These are phyloP conservation scores for Trichosporon coremiiforme DNA, from an alignment of 1,284 basidiomycete genomes.

Conservation along the genomic window DNA sequence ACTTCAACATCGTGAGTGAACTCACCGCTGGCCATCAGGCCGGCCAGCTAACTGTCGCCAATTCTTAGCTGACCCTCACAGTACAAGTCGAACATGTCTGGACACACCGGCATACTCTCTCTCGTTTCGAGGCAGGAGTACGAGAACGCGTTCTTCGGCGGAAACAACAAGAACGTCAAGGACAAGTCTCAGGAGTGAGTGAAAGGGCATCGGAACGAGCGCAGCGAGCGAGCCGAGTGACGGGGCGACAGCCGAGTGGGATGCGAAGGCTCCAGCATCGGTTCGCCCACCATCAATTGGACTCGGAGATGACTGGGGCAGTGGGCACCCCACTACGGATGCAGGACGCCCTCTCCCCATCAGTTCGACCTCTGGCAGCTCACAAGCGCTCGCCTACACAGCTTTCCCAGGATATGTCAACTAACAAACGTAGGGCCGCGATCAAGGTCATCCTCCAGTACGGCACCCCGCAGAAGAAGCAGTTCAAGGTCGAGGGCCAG, in stretches of 20 bases:
- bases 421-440: slow-evolving; percentile 41
- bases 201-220: neutral
- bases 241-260: too few species aligned
- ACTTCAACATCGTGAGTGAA: slow-evolving; percentile 48
- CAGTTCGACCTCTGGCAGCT: neutral
- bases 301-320: too few species aligned
- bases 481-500: slow-evolving; percentile 37
- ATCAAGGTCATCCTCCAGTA: slow-evolving; percentile 51
- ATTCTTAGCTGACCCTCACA: slow-evolving; percentile 22
- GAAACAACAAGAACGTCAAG: slow-evolving; percentile 51
- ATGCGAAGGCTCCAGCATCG: too few species aligned
- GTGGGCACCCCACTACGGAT: neutral
- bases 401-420: neutral
- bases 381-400: too few species aligned
- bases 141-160: slow-evolving; percentile 51
- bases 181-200: slow-evolving; percentile 54
- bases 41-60: neutral
- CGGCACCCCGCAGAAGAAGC: slow-evolving; percentile 41
- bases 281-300: neutral
- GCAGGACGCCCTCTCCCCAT: neutral
- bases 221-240: neutral
- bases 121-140: slow-evolving; percentile 51
- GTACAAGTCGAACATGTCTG: slow-evolving; percentile 49
- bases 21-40: neutral
- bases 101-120: slow-evolving; percentile 48